Conservation (phyloP, 176 grass and related monocot species). For the Oryza punctata region DNA sequence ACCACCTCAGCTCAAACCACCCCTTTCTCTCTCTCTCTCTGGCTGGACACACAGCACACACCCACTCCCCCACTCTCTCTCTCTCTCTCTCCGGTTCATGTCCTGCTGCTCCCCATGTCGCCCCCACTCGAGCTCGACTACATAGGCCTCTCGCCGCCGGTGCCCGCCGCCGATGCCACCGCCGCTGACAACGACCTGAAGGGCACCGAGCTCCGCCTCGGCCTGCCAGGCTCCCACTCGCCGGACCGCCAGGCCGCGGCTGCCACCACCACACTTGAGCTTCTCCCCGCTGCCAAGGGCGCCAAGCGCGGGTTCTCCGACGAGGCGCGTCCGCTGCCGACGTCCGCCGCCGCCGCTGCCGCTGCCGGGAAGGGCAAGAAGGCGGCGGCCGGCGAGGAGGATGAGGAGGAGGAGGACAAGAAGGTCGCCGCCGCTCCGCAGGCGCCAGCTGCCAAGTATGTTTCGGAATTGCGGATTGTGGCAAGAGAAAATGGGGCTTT, state of each 20-base stretch:
- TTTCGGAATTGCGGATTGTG: constrained; percentile 10
- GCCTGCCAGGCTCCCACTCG: constrained; percentile 73
- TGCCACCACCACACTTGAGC: constrained; percentile 55
- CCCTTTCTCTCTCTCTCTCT: not conserved
- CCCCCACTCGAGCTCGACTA: constrained; percentile 87
- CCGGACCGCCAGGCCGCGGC: no score
- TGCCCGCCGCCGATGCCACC: not conserved
- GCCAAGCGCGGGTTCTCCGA: constrained; percentile 85
- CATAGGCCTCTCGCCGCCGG: constrained; percentile 75
- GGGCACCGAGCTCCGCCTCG: constrained; percentile 90
- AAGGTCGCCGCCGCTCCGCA: constrained; percentile 45
- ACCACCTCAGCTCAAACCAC: not conserved
- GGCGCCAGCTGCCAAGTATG: constrained; percentile 65
- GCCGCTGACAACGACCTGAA: constrained; percentile 51
- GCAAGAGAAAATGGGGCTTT: constrained; percentile 21
- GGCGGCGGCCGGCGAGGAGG: constrained; percentile 20
- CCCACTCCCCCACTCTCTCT: not conserved
- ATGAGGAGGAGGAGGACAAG: constrained; percentile 33
- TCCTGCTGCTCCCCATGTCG: constrained; percentile 81
- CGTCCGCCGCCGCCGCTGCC: constrained; percentile 20
- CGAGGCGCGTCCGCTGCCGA: constrained; percentile 24
- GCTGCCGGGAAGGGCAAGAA: constrained; percentile 52
- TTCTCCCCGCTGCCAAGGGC: constrained; percentile 80
- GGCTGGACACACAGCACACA: not conserved
- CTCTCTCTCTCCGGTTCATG: constrained; percentile 50